phyloP scores from a whole-genome alignment of 2,329 filamentous ascomycete species.

The Cephalotrichum gorgonifer region DNA sequence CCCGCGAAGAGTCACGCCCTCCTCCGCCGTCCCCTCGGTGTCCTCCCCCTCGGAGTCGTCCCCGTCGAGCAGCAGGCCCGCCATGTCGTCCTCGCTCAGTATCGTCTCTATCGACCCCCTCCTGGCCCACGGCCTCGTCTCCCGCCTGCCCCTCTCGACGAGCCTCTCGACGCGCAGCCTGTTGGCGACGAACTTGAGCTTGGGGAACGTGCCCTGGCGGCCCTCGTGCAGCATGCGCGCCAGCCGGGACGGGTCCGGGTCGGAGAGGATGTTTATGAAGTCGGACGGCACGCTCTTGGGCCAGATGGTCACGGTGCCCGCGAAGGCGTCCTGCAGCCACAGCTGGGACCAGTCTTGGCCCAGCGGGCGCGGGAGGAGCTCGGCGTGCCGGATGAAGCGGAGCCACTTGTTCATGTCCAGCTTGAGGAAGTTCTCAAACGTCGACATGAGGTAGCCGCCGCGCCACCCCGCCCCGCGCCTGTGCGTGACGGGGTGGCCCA shows the following conservation, averaged over 20 bases:
- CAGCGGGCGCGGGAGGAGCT: conserved; percentile 78
- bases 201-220: conserved; percentile 81
- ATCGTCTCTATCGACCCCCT: conserved; percentile 49
- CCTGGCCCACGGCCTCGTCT: conserved; percentile 37
- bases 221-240: conserved; percentile 86
- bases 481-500: conserved; percentile 89
- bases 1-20: conserved; percentile 19
- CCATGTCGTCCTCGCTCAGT: conserved; percentile 49
- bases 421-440: conserved; percentile 89
- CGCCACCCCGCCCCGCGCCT: conserved; percentile 90
- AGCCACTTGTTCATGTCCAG: conserved; percentile 97
- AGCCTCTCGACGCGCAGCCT: conserved; percentile 70
- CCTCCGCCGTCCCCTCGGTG: conserved; percentile 19
- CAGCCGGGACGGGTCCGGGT: conserved; percentile 65
- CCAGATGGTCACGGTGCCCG: conserved; percentile 93
- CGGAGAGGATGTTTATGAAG: conserved; percentile 76
- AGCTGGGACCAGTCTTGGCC: conserved; percentile 96
- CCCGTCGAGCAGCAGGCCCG: conserved; percentile 31
- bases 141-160: conserved; percentile 47
- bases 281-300: conserved; percentile 71
- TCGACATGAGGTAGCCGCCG: conserved; percentile 86
- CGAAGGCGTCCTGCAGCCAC: conserved; percentile 82
- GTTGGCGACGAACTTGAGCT: conserved; percentile 84
- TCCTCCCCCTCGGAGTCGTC: conserved; percentile 13
- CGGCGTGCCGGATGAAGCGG: conserved; percentile 83